Conservation (phyloP, 257 asterid genomes). For the Prunella vulgaris region DNA sequence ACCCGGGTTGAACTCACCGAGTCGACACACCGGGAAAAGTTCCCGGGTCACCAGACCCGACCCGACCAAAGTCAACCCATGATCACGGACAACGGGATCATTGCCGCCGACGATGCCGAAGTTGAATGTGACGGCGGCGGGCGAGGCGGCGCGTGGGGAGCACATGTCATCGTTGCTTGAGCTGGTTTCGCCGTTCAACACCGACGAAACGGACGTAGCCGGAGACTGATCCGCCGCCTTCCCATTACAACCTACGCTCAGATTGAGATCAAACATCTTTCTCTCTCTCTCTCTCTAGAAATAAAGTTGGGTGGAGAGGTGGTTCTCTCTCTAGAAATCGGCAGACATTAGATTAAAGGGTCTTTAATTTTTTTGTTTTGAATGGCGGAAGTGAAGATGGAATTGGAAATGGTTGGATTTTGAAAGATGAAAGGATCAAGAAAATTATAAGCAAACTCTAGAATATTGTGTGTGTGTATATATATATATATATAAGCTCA, state of each 20-base stretch:
- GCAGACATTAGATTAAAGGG: not conserved
- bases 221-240: conserved; percentile 26
- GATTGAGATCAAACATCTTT: conserved; percentile 68
- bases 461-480: no score
- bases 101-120: no score
- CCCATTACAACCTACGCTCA: conserved; percentile 31
- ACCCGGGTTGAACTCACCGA: no score
- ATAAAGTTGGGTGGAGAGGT: no score
- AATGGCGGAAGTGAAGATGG: not conserved
- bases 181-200: conserved; percentile 39
- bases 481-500: not conserved
- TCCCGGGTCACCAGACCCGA: conserved; percentile 48
- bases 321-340: not conserved
- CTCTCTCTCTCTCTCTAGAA: not conserved
- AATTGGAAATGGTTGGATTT: not conserved
- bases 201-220: conserved; percentile 46
- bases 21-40: conserved; percentile 61
- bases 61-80: conserved; percentile 28
- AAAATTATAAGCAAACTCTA: not conserved
- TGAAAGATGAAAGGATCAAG: conserved; percentile 15
- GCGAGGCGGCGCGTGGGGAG: no score
- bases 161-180: conserved; percentile 55
- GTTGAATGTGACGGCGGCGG: conserved; percentile 37
- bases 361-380: not conserved
- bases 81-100: conserved; percentile 26